Evolutionary conservation across 2,329 filamentous ascomycete genomes (phyloP).

Genomic region (Emericellopsis atlantica): DNA sequence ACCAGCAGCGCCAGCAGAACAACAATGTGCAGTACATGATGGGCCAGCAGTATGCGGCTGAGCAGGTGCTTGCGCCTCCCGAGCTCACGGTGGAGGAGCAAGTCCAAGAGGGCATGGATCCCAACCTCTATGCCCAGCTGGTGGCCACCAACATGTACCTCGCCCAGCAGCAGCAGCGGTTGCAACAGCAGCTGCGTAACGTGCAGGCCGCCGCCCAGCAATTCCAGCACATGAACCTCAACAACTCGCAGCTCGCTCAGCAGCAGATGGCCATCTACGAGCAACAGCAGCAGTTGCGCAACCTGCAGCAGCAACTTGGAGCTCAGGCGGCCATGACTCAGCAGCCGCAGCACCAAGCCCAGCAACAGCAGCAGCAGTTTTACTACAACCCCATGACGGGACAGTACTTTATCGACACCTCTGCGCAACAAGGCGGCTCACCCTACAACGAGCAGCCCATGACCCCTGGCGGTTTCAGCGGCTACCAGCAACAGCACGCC

Average conservation of each 20-base stretch:
- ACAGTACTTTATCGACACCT: slow-evolving; percentile 70
- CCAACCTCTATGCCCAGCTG: slow-evolving; percentile 74
- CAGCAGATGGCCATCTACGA: slow-evolving; percentile 33
- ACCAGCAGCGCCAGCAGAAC: slow-evolving; percentile 11
- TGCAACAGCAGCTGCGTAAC: slow-evolving; percentile 82
- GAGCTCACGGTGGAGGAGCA: slow-evolving; percentile 62
- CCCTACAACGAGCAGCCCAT: slow-evolving; percentile 30
- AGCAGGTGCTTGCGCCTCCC: slow-evolving; percentile 79
- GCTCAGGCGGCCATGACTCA: slow-evolving; percentile 22
- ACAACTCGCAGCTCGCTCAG: slow-evolving; percentile 33
- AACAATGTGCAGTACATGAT: slow-evolving; percentile 11
- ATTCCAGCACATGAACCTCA: slow-evolving; percentile 65
- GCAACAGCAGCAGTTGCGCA: slow-evolving; percentile 27
- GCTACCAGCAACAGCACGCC: slow-evolving; percentile 24
- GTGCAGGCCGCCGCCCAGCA: slow-evolving; percentile 76
- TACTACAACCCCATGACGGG: slow-evolving; percentile 81
- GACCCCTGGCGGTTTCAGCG: slow-evolving; percentile 12
- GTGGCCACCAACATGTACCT: slow-evolving; percentile 86
- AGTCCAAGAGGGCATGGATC: slow-evolving; percentile 66
- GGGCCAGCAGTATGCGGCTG: slow-evolving; percentile 56
- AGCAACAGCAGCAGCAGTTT: slow-evolving; percentile 61
- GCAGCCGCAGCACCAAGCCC: slow-evolving; percentile 23
- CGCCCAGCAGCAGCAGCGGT: slow-evolving; percentile 84
- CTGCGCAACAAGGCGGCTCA: slow-evolving; percentile 27
- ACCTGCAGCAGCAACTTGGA: slow-evolving; percentile 25